Conservation (phyloP, 1,284 basidiomycete species). For the Apiotrichum brassicae region DNA sequence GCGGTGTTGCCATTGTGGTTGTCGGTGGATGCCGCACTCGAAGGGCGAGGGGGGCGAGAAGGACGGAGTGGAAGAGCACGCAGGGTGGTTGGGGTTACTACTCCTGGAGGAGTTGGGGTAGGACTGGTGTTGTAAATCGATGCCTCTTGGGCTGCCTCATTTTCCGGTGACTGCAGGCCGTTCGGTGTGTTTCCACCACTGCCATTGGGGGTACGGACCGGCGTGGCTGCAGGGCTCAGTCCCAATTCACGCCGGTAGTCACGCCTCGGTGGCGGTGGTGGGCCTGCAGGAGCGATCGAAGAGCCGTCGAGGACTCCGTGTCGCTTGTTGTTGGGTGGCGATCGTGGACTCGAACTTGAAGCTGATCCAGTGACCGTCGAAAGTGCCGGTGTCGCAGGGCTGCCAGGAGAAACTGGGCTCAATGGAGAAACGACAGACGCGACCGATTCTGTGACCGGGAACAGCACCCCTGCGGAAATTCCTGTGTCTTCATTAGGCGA, state of each 20-base stretch:
- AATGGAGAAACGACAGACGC: background rate
- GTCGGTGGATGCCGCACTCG: too few relatives aligned
- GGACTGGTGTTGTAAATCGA: too few relatives aligned
- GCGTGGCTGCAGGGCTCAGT: background rate
- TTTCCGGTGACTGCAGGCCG: background rate
- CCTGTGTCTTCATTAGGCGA: background rate
- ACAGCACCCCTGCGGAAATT: background rate
- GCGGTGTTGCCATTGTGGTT: background rate
- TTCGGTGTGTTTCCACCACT: too few relatives aligned
- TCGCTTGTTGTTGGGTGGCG: background rate
- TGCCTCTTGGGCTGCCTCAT: too few relatives aligned
- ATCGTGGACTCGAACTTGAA: background rate
- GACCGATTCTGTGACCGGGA: background rate
- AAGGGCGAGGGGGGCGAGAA: too few relatives aligned
- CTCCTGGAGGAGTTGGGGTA: too few relatives aligned
- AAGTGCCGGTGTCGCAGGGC: background rate
- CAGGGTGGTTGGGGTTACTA: too few relatives aligned
- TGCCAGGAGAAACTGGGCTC: background rate
- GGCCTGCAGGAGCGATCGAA: background rate
- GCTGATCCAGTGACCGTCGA: too few relatives aligned
- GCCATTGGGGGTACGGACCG: too few relatives aligned
- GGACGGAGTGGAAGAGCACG: too few relatives aligned
- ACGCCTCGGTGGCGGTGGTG: background rate
- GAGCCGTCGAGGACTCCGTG: background rate
- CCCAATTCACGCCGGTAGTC: background rate